phyloP scores from a whole-genome alignment of 495 filamentous ascomycete genomes.

The Thermothielavioides terrestris region DNA sequence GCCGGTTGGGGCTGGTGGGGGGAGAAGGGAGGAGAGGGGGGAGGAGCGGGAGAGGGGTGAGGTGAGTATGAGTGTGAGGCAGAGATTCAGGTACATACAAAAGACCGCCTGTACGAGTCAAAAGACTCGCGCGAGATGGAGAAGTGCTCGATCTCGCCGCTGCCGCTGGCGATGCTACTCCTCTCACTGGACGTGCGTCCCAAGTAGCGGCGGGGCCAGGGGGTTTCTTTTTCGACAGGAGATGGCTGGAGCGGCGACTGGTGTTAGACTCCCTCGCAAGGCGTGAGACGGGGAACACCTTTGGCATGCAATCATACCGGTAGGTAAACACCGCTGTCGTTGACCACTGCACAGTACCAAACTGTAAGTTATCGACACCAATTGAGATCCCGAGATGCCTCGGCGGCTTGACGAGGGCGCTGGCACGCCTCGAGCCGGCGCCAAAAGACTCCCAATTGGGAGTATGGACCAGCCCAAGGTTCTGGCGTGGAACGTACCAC shows the following conservation, averaged over 20 bases:
- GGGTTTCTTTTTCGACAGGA: conserved; percentile 73
- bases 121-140: conserved; percentile 96
- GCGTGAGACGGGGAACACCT: not conserved
- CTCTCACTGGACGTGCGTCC: conserved; percentile 60
- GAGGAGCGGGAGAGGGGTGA: too few species aligned
- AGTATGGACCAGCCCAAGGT: too few species aligned
- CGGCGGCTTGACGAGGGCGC: not conserved
- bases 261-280: not conserved
- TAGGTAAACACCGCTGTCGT: conserved; percentile 93
- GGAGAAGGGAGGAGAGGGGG: not conserved
- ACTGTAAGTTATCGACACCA: not conserved
- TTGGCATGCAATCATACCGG: conserved; percentile 54
- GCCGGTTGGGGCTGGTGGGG: not conserved
- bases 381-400: not conserved
- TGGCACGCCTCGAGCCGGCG: not conserved
- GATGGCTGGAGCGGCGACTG: conserved; percentile 62
- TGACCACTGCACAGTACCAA: conserved; percentile 61
- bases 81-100: conserved; percentile 50
- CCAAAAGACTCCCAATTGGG: not conserved
- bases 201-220: conserved; percentile 71
- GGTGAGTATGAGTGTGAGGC: too few species aligned
- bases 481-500: conserved; percentile 51
- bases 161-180: conserved; percentile 44
- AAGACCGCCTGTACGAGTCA: conserved; percentile 93
- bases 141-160: conserved; percentile 80